Base-by-base conservation (phyloP, 116 monocot genomes). In the Iris pallida region DNA sequence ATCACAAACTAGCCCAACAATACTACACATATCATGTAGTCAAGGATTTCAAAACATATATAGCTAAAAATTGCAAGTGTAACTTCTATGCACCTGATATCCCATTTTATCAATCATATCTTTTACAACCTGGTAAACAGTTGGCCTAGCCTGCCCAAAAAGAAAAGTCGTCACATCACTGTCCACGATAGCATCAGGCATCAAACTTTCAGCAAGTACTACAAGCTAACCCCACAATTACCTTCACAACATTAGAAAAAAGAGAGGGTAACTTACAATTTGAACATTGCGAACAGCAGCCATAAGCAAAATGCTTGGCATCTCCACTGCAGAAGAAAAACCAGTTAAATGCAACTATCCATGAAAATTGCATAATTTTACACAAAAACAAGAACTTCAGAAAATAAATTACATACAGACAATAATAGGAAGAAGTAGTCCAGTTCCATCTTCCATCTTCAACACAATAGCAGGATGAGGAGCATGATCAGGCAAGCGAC, bases 91-190 rank as follows among this genome's bases (percentile, higher is more conserved):
- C 68, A 94, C 94, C 73, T 11, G 61, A 69, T 94, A 94, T 52
- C 94, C 94, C 94, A 94, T 90, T 64, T 82, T 94, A 51, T 88
- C 87, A 70, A 90, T 88, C 90, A 90, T 94, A 52, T 88, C 94
- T 71, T 79, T 81, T 20, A 94, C 76, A 4, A 88, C 88, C 75
- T 94, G 75, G 73, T 94, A 94, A 44, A 90, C 76, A 13, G 90
- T 94, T 20, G 94, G 94, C 68, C 94, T 82, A 48, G 80, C 81
- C 94, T 94, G 79, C 20, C 45, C 30, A 77, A 85, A 47, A 57
- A 58, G 19, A 68, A 16, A 19, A 14, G 45, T 30, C 6, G 20
- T 66, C 42, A 12, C 45, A 20, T 40, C 8, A 30, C 17, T 18
- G 18, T 64, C 40, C 30, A 19, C 4, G 20, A 52, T 40, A 52